A percentile compares a stretch with the other conserved stretches of the same genome.
These are phyloP conservation scores for Aspergillus homomorphus DNA, from an alignment of 495 filamentous ascomycete species.

Conservation along the genomic window DNA sequence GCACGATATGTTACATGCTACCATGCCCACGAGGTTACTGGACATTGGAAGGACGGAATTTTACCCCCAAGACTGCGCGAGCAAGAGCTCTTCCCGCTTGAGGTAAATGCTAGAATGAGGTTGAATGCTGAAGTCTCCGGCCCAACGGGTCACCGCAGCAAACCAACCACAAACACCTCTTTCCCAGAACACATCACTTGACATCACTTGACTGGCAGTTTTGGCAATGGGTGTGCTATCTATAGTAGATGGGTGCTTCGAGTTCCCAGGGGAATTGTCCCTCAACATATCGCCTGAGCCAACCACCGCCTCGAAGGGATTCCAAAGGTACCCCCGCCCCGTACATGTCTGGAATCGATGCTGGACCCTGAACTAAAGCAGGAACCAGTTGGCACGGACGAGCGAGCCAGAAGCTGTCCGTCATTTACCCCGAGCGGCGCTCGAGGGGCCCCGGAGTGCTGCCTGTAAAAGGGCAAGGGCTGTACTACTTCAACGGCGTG, in stretches of 20 bases:
- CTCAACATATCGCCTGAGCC: too few species aligned
- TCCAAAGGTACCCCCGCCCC: too few species aligned
- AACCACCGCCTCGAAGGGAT: too few species aligned
- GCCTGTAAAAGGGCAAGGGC: not conserved
- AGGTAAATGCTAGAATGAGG: not conserved
- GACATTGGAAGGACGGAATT: too few species aligned
- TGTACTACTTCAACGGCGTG: conserved; percentile 6
- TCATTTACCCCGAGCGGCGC: too few species aligned
- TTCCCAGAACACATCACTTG: not conserved
- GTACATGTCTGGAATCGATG: too few species aligned
- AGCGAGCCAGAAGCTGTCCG: too few species aligned
- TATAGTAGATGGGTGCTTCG: too few species aligned
- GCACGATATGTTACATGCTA: not conserved
- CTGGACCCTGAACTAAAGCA: too few species aligned
- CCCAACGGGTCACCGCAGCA: not conserved
- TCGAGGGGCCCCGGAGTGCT: not conserved
- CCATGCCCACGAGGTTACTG: not conserved
- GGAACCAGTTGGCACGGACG: too few species aligned
- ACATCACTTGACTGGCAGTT: not conserved
- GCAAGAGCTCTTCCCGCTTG: not conserved
- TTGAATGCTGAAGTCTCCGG: not conserved
- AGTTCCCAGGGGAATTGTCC: too few species aligned
- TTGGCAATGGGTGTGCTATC: not conserved
- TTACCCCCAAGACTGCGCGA: too few species aligned
- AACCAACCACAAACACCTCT: not conserved